These are phyloP conservation scores for Abelmoschus esculentus DNA, from an alignment of 345 rosid genomes.

Conservation along the genomic window DNA sequence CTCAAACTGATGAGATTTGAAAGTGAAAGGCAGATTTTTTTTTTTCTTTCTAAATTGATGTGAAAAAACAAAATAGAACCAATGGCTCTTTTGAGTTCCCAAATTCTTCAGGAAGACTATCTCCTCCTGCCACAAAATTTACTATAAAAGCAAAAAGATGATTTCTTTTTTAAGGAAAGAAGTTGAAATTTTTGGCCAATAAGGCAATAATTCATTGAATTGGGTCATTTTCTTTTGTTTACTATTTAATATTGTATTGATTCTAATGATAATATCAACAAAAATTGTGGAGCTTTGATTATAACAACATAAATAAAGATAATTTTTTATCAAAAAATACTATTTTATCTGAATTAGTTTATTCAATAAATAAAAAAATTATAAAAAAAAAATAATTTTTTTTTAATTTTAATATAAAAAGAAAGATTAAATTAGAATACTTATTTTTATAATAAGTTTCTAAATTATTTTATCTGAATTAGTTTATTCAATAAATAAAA, in stretches of 20 bases:
- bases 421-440: too few relatives aligned
- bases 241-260: too few relatives aligned
- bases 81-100: slow-evolving; percentile 5
- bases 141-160: not conserved
- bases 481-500: too few relatives aligned
- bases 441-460: too few relatives aligned
- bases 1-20: not conserved
- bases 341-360: too few relatives aligned
- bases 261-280: too few relatives aligned
- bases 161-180: not conserved
- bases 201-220: not conserved
- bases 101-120: not conserved
- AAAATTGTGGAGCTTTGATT: not conserved
- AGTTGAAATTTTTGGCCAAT: not conserved
- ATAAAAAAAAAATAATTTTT: too few relatives aligned
- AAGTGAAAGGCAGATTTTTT: not conserved
- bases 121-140: not conserved
- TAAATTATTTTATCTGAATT: too few relatives aligned
- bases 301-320: not conserved
- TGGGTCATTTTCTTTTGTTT: too few relatives aligned
- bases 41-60: not conserved
- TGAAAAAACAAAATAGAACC: not conserved
- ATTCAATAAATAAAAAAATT: too few relatives aligned
- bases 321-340: too few relatives aligned
- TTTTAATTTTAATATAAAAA: too few relatives aligned